A percentile compares a stretch with the other conserved stretches of the same genome.
Evolutionary conservation across 768 basidiomycete genomes (phyloP).

Genomic region (Rhodotorula paludigena): DNA sequence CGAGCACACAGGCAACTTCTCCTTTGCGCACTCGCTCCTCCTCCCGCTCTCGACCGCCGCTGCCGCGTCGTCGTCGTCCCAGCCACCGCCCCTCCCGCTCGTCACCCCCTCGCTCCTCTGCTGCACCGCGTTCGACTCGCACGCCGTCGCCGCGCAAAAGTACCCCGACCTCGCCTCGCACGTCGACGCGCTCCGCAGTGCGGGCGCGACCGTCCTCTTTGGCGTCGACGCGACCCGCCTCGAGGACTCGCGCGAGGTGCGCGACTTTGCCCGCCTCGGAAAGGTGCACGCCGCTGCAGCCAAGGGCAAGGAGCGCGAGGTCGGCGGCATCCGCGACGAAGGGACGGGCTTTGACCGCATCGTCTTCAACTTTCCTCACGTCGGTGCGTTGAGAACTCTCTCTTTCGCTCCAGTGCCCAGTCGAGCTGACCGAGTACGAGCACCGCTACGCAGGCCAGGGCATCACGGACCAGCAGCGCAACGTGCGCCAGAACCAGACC

Average conservation of each 20-base stretch:
- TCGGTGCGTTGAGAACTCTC: conserved; percentile 56
- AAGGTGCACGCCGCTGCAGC: too few species aligned
- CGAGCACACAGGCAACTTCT: conserved; percentile 62
- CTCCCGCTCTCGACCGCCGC: conserved; percentile 30
- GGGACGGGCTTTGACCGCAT: conserved; percentile 63
- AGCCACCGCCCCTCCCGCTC: conserved; percentile 52
- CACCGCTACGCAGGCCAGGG: conserved; percentile 52
- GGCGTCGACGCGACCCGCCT: conserved; percentile 76
- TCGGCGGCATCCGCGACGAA: conserved; percentile 4
- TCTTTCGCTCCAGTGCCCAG: not conserved
- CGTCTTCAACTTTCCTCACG: conserved; percentile 95
- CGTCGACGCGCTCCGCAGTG: conserved; percentile 55
- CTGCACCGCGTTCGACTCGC: conserved; percentile 79
- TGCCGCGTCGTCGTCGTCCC: conserved; percentile 49
- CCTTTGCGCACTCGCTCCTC: conserved; percentile 73
- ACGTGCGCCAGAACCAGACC: conserved; percentile 81
- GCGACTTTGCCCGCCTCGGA: conserved; percentile 49
- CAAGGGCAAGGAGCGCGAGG: conserved; percentile 11
- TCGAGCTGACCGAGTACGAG: not conserved
- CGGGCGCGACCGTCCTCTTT: conserved; percentile 70
- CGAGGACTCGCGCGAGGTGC: conserved; percentile 58
- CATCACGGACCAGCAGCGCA: conserved; percentile 87
- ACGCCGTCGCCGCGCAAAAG: conserved; percentile 69
- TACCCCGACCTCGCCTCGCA: conserved; percentile 65
- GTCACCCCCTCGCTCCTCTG: conserved; percentile 53